Evolutionary conservation across 805 yeast genomes (phyloP), one percentile per base, ranked within the genome.

Genomic region (Limtongia smithiae): DNA sequence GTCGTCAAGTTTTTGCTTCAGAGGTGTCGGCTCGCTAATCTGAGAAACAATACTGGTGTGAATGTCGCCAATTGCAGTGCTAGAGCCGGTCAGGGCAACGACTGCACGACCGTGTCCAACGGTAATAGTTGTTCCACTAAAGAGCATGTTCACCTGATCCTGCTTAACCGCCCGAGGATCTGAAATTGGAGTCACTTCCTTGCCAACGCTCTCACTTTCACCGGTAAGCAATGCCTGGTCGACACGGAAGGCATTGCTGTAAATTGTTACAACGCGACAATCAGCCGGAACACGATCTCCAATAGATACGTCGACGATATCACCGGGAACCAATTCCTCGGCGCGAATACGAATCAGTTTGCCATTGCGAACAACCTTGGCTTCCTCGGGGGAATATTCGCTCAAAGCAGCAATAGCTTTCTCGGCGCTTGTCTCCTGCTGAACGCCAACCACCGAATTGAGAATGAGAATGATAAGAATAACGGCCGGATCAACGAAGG

Each of bases 391-490:
- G 24, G 76, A 63, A 48, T 76, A 72, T 24, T 71, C 70, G 46
- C 72, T 67, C 54, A 76, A 65, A 5, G 79, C 76, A 7, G 77
- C 71, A 67, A 76, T 76, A 4, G 79, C 77, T 34, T 72, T 66
- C 56, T 76, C 80, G 9, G 80, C 80, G 41, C 74, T 70, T 17
- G 69, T 63, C 58, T 76, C 80, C 58, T 76, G 79, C 32, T 74
- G 67, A 33, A 75, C 77, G 15, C 80, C 80, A 17, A 76, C 77
- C 8, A 68, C 60, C 30, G 78, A 74, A 51, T 76, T 76, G 31
- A 76, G 64, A 3, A 69, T 61, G 3, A 76, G 70, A 35, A 76
- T 78, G 37, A 69, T 65, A 5, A 70, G 72, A 58, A 76, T 76
- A 12, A 76, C 80, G 9, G 66, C 57, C 11, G 69, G 50, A 44